Base-by-base conservation (phyloP, 2,329 filamentous ascomycete genomes). In the Aspergillus pseudoviridinutans region DNA sequence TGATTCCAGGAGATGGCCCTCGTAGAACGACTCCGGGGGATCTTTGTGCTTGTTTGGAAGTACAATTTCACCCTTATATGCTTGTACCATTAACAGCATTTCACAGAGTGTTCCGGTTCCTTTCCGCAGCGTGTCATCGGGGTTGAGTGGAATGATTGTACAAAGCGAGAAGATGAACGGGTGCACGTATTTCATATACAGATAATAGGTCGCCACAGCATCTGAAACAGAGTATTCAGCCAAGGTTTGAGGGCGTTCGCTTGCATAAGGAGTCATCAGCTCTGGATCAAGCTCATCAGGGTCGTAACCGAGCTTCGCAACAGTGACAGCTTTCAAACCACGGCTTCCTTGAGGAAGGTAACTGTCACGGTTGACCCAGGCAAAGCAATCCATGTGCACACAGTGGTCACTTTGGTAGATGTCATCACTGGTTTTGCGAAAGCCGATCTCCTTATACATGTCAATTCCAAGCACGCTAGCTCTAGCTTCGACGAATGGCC, bases 121-220 rank as follows among this genome's bases (percentile, higher is more conserved):
- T 74, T 99, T 99, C 64, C 94, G 86, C 66, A 97, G 75, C 1
- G 92, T 91, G 70, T 97, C 94, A 68, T 99, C 93, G 35, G 92
- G 91, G 49, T 91, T 91, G 1, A 99, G 82, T 0, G 94, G 94
- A 72, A 99, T 82, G 77, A 99, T 97, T 1, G 92, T 99, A 76
- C 94, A 99, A 0, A 99, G 80, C 1, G 95, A 97, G 82, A 99
- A 99, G 73, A 99, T 94, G 79, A 99, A 99, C 3, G 94, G 94
- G 73, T 99, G 94, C n/a, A 99, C 91, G 74, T 99, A 99, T 87
- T 99, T 99, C 95, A 99, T 99, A 82, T 99, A 99, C 61, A 99
- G 80, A 71, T 99, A 99, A 73, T 99, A 99, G 0, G 94, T 99
- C 24, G 94, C 94, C 52, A 99, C 94, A 9, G 95, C 95, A 81